Evolutionary conservation across 2,329 filamentous ascomycete species (phyloP).

Genomic region (Colletotrichum musae): DNA sequence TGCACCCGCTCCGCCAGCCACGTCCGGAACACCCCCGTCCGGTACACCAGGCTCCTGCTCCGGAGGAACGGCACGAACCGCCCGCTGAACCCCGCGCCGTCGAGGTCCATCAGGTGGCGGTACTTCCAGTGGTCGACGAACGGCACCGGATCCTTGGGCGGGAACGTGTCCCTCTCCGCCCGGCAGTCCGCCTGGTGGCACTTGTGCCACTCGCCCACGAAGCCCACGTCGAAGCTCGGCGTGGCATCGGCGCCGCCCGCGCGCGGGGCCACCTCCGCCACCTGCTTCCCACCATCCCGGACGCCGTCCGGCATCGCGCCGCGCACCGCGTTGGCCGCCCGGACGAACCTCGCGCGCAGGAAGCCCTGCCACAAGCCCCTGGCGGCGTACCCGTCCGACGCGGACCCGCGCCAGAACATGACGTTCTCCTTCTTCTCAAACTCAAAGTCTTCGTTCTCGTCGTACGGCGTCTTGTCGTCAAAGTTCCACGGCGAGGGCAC

Average conservation of each 20-base stretch:
- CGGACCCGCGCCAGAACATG: slow-evolving; percentile 69
- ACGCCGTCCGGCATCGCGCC: slow-evolving; percentile 17
- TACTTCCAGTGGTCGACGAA: slow-evolving; percentile 57
- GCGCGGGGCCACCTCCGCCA: no score
- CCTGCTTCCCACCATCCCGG: slow-evolving; percentile 26
- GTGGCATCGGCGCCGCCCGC: slow-evolving; percentile 21
- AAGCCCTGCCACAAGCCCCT: slow-evolving; percentile 70
- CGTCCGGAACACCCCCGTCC: slow-evolving; percentile 73
- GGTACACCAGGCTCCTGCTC: slow-evolving; percentile 68
- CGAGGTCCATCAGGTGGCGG: slow-evolving; percentile 72
- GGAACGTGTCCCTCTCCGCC: slow-evolving; percentile 50
- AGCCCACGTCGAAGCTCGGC: slow-evolving; percentile 51
- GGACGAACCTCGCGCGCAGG: slow-evolving; percentile 71
- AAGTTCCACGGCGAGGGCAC: slow-evolving; percentile 55
- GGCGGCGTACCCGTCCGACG: slow-evolving; percentile 64
- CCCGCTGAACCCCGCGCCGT: slow-evolving; percentile 67
- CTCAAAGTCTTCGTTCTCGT: slow-evolving; percentile 55
- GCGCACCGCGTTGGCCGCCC: slow-evolving; percentile 59
- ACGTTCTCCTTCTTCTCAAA: slow-evolving; percentile 64
- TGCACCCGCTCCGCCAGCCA: slow-evolving; percentile 76
- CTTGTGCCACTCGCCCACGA: slow-evolving; percentile 54
- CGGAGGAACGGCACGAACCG: slow-evolving; percentile 66
- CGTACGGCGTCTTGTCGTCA: slow-evolving; percentile 55
- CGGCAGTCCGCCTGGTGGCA: slow-evolving; percentile 52
- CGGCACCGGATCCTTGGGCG: slow-evolving; percentile 43